phyloP scores from a whole-genome alignment of 139 green algal genomes.

The Coccomyxa sp. region DNA sequence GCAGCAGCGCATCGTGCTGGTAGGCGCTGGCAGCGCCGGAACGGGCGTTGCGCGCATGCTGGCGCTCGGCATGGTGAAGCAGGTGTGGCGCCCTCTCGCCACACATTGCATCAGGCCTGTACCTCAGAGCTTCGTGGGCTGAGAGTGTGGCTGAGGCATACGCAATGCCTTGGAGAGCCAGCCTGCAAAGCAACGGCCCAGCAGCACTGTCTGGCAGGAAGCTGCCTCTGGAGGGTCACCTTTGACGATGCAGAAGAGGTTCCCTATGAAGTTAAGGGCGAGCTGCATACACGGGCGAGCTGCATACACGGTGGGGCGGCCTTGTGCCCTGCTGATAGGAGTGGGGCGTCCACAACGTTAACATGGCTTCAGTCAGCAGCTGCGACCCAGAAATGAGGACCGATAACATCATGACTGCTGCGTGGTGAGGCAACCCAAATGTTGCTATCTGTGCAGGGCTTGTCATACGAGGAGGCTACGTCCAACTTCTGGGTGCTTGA shows the following conservation, averaged over 20 bases:
- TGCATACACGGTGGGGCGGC: neutral
- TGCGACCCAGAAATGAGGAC: too few species aligned
- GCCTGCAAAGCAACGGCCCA: neutral
- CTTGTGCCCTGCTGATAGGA: neutral
- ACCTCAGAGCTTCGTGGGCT: neutral
- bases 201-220: neutral
- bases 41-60: conserved; percentile 65
- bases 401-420: too few species aligned
- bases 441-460: conserved; percentile 14
- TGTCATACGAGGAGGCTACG: conserved; percentile 42
- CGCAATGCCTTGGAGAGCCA: neutral
- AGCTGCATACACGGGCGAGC: neutral
- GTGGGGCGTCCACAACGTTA: too few species aligned
- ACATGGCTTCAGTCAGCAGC: too few species aligned
- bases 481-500: conserved; percentile 70
- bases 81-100: conserved; percentile 21
- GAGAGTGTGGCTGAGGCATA: neutral
- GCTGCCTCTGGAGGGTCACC: neutral
- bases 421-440: too few species aligned
- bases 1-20: conserved; percentile 57
- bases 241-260: neutral
- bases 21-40: conserved; percentile 67
- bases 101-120: neutral
- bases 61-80: conserved; percentile 62
- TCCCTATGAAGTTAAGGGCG: neutral